Evolutionary conservation across 345 rosid species (phyloP).

Genomic region (Syzygium grande): DNA sequence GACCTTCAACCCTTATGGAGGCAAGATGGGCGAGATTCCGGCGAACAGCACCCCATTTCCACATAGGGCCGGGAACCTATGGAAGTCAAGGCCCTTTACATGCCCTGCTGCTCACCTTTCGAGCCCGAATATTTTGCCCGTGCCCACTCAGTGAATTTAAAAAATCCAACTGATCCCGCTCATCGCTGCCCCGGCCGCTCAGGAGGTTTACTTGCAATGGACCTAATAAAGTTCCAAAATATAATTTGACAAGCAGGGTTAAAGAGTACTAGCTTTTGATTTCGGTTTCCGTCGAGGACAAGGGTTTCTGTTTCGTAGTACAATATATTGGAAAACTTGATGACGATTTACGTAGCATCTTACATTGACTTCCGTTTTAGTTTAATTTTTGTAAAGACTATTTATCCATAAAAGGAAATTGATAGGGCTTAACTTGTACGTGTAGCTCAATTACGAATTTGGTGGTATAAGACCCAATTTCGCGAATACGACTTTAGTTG

Average conservation of each 20-base stretch:
- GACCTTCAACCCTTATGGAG: conserved; percentile 47
- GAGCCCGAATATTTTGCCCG: neutral
- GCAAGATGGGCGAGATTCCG: conserved; percentile 33
- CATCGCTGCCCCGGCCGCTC: neutral
- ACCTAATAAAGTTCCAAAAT: neutral
- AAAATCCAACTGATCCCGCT: neutral
- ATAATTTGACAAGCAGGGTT: neutral
- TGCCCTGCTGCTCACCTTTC: neutral
- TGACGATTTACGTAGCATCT: neutral
- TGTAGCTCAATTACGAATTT: neutral
- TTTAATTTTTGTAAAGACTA: neutral
- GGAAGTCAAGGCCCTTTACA: conserved; percentile 1
- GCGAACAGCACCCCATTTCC: conserved; percentile 37
- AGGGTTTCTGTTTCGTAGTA: neutral
- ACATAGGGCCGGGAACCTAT: conserved; percentile 41
- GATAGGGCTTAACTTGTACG: neutral
- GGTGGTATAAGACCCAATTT: neutral
- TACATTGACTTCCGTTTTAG: neutral
- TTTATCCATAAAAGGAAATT: neutral
- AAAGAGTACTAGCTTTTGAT: neutral
- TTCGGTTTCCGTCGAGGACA: neutral
- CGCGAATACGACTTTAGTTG: neutral
- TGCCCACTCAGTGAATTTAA: neutral
- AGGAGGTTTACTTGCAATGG: neutral
- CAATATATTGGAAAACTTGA: neutral